Percentiles rank a stretch among this genome's conserved stretches.
phyloP scores from a whole-genome alignment of 2,329 filamentous ascomycete genomes.

The Dryadomyces quercus-mongolicae region DNA sequence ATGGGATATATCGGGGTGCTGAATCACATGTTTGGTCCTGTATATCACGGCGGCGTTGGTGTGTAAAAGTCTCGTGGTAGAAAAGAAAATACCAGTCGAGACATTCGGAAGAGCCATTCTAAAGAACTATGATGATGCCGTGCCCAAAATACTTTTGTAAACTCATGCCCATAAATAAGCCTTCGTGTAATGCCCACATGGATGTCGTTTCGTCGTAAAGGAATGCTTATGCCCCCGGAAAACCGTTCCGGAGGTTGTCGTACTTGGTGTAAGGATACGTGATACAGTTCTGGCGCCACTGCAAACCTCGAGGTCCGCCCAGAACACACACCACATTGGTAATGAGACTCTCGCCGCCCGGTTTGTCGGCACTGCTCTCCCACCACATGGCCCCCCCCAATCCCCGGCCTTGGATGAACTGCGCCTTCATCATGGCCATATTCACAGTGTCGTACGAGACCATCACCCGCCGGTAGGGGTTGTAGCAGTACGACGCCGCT shows the following conservation, averaged over 20 bases:
- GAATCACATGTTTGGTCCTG: not conserved
- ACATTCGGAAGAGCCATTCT: no score
- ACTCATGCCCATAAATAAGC: not conserved
- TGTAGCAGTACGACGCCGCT: slow-evolving; percentile 68
- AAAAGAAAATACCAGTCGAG: not conserved
- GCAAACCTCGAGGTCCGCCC: slow-evolving; percentile 38
- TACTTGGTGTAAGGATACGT: slow-evolving; percentile 56
- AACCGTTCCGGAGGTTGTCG: slow-evolving; percentile 52
- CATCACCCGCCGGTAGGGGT: slow-evolving; percentile 49
- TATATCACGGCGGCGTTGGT: not conserved
- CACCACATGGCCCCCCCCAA: slow-evolving; percentile 97
- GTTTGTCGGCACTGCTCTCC: slow-evolving; percentile 73
- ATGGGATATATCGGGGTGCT: not conserved
- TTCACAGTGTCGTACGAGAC: slow-evolving; percentile 67
- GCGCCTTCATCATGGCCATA: slow-evolving; percentile 57
- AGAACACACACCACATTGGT: slow-evolving; percentile 46
- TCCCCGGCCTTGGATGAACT: slow-evolving; percentile 52
- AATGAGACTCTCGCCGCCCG: slow-evolving; percentile 55
- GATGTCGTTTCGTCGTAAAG: not conserved
- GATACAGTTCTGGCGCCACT: slow-evolving; percentile 45
- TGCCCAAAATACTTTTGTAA: not conserved
- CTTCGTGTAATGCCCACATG: no score
- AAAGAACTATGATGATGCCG: no score
- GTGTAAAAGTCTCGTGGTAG: not conserved
- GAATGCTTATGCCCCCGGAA: slow-evolving; percentile 21